These are phyloP conservation scores for Aspergillus haitiensis DNA, from an alignment of 495 filamentous ascomycete species.

Conservation along the genomic window DNA sequence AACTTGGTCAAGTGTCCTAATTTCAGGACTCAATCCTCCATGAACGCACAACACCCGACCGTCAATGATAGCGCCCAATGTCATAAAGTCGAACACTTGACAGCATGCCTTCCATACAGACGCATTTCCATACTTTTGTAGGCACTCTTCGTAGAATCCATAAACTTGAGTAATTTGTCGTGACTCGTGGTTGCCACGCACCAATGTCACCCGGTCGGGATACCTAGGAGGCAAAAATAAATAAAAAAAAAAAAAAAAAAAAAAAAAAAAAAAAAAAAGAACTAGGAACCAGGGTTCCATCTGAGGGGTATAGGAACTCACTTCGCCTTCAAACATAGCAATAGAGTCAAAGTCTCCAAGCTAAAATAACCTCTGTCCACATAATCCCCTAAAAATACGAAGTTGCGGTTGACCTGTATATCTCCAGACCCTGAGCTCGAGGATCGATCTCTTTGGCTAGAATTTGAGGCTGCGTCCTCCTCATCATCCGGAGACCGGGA, in stretches of 20 bases:
- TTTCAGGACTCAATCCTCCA: conserved; percentile 94
- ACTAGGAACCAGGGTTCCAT: background rate
- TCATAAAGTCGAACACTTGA: conserved; percentile 97
- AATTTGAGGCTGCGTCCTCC: conserved; percentile 36
- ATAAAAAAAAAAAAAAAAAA: background rate
- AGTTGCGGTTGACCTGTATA: conserved; percentile 66
- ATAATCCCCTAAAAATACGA: conserved; percentile 95
- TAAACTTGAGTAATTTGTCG: conserved; percentile 98
- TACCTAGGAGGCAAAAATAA: conserved; percentile 57
- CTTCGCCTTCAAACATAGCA: conserved; percentile 97
- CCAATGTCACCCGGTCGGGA: conserved; percentile 90
- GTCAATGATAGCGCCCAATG: conserved; percentile 93
- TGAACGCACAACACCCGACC: conserved; percentile 97
- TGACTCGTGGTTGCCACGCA: conserved; percentile 96
- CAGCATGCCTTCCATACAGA: conserved; percentile 99
- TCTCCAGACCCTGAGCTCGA: conserved; percentile 45
- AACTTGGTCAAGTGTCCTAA: conserved; percentile 93
- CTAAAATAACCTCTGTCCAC: conserved; percentile 98
- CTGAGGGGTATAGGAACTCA: conserved; percentile 43
- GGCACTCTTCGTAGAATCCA: conserved; percentile 98
- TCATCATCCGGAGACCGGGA: conserved; percentile 28
- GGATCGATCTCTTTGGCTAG: conserved; percentile 32
- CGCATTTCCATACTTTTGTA: conserved; percentile 96
- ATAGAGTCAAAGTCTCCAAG: conserved; percentile 89
- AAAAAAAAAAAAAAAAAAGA: background rate